These are phyloP conservation scores for Mallotus japonicus DNA, from an alignment of 441 rosid genomes.

Conservation along the genomic window DNA sequence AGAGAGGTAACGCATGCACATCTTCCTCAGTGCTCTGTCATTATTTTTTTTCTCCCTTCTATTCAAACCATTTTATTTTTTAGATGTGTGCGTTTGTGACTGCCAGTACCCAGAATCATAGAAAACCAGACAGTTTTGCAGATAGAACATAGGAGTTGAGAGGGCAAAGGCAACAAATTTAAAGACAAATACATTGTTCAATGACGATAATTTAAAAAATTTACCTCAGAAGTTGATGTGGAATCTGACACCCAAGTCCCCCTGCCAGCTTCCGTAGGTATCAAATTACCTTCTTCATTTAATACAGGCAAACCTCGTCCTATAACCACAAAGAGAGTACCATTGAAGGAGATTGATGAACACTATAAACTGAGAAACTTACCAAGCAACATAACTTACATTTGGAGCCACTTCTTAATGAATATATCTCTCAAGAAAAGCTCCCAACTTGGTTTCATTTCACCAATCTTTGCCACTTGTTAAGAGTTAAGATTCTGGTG, in stretches of 20 bases:
- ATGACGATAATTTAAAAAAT: neutral
- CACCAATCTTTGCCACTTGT: constrained; percentile 4
- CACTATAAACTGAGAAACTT: neutral
- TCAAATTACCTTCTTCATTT: constrained; percentile 81
- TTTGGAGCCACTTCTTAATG: neutral
- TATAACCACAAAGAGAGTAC: constrained; percentile 23
- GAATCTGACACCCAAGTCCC: constrained; percentile 57
- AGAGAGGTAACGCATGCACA: neutral
- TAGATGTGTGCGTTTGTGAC: neutral
- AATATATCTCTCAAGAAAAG: constrained; percentile 1
- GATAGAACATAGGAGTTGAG: neutral
- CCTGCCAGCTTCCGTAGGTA: constrained; percentile 50
- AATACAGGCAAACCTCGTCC: constrained; percentile 81
- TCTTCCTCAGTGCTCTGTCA: neutral
- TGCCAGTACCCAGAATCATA: neutral
- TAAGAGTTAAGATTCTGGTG: constrained; percentile 6
- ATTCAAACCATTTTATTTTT: neutral
- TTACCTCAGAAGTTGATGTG: constrained; percentile 64
- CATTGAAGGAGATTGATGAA: neutral
- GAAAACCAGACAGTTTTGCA: neutral
- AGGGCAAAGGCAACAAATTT: neutral
- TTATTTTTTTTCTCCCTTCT: neutral
- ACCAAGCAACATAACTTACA: neutral
- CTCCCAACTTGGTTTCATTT: constrained; percentile 2
- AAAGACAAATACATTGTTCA: too few species aligned